phyloP scores from a whole-genome alignment of 169 alveolate genomes.

The Plasmodium ovale region DNA sequence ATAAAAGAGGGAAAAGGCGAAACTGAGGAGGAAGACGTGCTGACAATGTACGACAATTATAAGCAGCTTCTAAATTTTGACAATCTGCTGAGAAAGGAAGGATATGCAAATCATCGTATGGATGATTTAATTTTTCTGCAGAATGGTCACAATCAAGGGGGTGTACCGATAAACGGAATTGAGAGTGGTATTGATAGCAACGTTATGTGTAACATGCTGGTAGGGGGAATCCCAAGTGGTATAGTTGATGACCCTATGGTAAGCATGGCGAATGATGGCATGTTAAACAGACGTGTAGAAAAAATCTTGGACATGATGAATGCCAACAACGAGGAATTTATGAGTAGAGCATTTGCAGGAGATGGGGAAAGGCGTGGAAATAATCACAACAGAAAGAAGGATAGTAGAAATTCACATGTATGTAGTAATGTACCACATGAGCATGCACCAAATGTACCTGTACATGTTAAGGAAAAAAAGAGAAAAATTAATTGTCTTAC shows the following conservation, averaged over 20 bases:
- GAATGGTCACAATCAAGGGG: no score
- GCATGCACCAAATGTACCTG: neutral
- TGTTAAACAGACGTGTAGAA: constrained; percentile 27
- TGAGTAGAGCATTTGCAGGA: neutral
- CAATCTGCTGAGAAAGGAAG: constrained; percentile 14
- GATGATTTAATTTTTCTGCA: constrained; percentile 21
- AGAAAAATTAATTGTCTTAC: constrained; percentile 22
- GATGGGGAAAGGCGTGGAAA: neutral
- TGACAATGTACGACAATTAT: constrained; percentile 35
- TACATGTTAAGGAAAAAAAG: constrained; percentile 27
- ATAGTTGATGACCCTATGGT: no score
- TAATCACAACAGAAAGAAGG: neutral
- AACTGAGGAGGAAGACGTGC: constrained; percentile 5
- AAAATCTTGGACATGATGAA: constrained; percentile 72
- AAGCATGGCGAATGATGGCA: no score
- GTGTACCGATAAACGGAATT: no score
- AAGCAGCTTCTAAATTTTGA: constrained; percentile 14
- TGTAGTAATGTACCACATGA: neutral
- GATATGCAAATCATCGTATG: neutral
- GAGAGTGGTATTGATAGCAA: constrained; percentile 33
- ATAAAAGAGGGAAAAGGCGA: neutral
- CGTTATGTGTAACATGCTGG: constrained; percentile 16
- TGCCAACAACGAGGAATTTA: constrained; percentile 23
- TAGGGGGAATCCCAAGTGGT: no score
- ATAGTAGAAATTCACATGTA: neutral